Conservation (phyloP, 1,139 yeast species). For the Yamadazyma friedrichii region DNA sequence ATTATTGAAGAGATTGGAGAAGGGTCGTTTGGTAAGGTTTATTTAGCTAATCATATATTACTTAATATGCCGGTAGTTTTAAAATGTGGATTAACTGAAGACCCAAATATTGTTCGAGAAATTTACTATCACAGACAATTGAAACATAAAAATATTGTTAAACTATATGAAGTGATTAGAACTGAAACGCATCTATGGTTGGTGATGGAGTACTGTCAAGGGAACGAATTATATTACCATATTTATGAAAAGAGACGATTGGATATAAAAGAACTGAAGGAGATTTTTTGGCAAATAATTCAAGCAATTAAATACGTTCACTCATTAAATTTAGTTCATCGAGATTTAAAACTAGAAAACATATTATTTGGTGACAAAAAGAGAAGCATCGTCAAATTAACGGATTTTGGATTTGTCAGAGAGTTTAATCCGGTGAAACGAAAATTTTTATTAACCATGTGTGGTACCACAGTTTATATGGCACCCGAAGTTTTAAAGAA, state of each 20-base stretch:
- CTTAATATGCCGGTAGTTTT: conserved; percentile 77
- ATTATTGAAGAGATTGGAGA: conserved; percentile 76
- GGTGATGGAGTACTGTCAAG: conserved; percentile 87
- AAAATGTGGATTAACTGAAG: conserved; percentile 79
- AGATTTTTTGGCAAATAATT: conserved; percentile 71
- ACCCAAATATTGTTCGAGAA: conserved; percentile 89
- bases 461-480: conserved; percentile 96
- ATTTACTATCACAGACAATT: conserved; percentile 86
- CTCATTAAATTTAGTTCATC: conserved; percentile 76
- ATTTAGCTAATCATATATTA: conserved; percentile 73
- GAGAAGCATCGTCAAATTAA: conserved; percentile 59
- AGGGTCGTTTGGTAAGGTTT: conserved; percentile 91
- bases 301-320: conserved; percentile 88
- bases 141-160: conserved; percentile 79
- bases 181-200: conserved; percentile 83
- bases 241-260: conserved; percentile 59
- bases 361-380: conserved; percentile 69
- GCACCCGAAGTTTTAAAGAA: conserved; percentile 84
- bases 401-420: conserved; percentile 94
- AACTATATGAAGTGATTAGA: conserved; percentile 80
- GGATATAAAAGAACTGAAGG: conserved; percentile 52
- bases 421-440: conserved; percentile 58
- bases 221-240: conserved; percentile 79
- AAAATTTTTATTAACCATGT: conserved; percentile 71
- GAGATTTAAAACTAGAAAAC: conserved; percentile 88